A percentile compares a stretch with the other conserved stretches of the same genome.
Evolutionary conservation across 2,329 filamentous ascomycete species (phyloP).

Genomic region (Dothistroma septosporum): DNA sequence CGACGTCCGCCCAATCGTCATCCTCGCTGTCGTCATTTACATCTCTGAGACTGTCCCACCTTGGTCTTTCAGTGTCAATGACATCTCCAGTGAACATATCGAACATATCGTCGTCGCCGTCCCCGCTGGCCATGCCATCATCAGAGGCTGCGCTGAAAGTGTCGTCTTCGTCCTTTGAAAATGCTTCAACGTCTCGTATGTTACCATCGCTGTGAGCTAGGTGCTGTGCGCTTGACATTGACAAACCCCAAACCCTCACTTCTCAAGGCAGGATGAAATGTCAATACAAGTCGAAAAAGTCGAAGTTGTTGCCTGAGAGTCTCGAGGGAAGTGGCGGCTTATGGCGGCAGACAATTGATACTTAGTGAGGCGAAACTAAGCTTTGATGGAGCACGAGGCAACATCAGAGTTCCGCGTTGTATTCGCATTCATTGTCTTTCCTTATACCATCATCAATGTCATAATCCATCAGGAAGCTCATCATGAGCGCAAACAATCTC

Average conservation of each 20-base stretch:
- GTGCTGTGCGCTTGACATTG: neutral
- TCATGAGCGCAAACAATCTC: slow-evolving; percentile 25
- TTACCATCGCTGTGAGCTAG: neutral
- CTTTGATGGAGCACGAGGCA: no score
- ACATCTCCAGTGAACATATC: neutral
- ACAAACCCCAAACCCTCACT: no score
- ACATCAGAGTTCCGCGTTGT: neutral
- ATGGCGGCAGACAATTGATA: no score
- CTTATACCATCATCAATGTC: neutral
- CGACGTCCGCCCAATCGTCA: neutral
- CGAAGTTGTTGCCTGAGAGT: no score
- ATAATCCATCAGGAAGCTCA: neutral
- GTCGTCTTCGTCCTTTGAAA: neutral
- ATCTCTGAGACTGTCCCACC: neutral
- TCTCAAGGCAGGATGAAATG: no score
- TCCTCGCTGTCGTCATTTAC: neutral
- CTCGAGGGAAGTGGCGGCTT: no score
- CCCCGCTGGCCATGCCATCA: neutral
- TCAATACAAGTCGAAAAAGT: no score
- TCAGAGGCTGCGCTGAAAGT: neutral
- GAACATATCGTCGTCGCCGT: slow-evolving; percentile 1
- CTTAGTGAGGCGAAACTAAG: no score
- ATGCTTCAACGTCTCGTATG: neutral
- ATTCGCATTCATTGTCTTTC: neutral
- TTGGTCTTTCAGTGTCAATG: neutral